Evolutionary conservation across 2,329 filamentous ascomycete genomes (phyloP).

Genomic region (Paracoccidioides lutzii): DNA sequence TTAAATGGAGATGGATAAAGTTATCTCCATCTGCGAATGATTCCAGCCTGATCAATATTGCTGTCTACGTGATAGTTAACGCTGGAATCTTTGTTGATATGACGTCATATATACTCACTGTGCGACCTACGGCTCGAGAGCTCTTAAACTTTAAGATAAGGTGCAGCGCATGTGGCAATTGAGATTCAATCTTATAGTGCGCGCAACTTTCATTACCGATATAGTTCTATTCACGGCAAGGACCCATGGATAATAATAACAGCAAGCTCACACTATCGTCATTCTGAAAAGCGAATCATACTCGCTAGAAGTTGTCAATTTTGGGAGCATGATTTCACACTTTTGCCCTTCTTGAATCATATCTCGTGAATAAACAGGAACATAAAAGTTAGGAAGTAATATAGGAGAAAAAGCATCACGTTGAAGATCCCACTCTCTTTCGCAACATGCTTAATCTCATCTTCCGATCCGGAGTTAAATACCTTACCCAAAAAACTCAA

Average conservation of each 20-base stretch:
- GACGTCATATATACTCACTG: neutral
- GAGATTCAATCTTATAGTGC: too few species aligned
- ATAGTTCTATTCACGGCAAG: too few species aligned
- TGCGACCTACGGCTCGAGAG: too few species aligned
- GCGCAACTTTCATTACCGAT: too few species aligned
- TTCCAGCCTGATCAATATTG: constrained; percentile 12
- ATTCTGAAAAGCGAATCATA: too few species aligned
- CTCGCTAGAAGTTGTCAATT: too few species aligned
- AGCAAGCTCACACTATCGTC: neutral
- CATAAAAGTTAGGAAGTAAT: neutral
- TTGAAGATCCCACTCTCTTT: constrained; percentile 26
- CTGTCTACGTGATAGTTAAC: constrained; percentile 21
- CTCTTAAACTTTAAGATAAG: too few species aligned
- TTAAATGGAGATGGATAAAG: too few species aligned
- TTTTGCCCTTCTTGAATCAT: neutral
- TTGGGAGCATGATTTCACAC: too few species aligned
- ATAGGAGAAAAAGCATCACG: neutral
- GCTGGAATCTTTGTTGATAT: constrained; percentile 14
- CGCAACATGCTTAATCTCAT: constrained; percentile 33
- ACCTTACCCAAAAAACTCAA: constrained; percentile 27
- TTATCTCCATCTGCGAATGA: too few species aligned
- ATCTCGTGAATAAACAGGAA: neutral
- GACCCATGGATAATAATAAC: neutral
- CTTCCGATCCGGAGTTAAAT: constrained; percentile 16
- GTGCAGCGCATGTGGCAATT: too few species aligned